phyloP scores from a whole-genome alignment of 2,329 filamentous ascomycete genomes.

The Rhexocercosporidium sp. region DNA sequence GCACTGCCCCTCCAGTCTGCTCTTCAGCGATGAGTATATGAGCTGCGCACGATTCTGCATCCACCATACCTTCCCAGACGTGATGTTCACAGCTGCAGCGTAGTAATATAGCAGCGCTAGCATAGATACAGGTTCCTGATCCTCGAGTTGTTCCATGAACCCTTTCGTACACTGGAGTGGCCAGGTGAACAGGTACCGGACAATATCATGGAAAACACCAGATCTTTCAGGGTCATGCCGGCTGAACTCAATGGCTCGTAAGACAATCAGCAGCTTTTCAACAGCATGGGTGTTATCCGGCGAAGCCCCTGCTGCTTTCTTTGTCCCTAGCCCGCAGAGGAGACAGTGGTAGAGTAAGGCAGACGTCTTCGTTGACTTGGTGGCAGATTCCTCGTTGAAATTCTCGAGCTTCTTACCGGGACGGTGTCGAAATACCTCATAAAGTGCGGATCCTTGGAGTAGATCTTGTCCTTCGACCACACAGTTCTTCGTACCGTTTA shows the following conservation, averaged over 20 bases:
- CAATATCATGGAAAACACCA: constrained; percentile 10
- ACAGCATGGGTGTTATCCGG: constrained; percentile 11
- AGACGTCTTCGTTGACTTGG: not conserved
- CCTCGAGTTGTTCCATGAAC: constrained; percentile 16
- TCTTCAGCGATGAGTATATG: constrained; percentile 7
- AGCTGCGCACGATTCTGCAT: constrained; percentile 19
- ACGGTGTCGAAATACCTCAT: constrained; percentile 13
- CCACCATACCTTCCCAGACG: constrained; percentile 18
- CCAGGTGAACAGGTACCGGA: constrained; percentile 22
- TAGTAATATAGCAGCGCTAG: constrained; percentile 21
- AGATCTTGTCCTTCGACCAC: constrained; percentile 1
- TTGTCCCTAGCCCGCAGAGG: constrained; percentile 10
- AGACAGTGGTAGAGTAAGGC: not conserved
- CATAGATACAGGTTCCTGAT: constrained; percentile 13
- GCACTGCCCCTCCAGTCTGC: constrained; percentile 9
- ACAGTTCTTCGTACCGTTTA: constrained; percentile 15
- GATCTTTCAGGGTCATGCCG: constrained; percentile 1
- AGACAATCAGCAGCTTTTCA: constrained; percentile 1
- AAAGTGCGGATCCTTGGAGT: not conserved
- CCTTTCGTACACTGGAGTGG: constrained; percentile 16
- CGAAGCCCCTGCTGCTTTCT: not conserved
- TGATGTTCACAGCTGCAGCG: constrained; percentile 14
- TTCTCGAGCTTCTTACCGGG: constrained; percentile 16
- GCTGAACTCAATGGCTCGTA: constrained; percentile 13
- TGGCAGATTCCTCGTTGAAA: not conserved